Evolutionary conservation across 306 rosid genomes (phyloP).

Genomic region (Fragaria nilgerrensis): DNA sequence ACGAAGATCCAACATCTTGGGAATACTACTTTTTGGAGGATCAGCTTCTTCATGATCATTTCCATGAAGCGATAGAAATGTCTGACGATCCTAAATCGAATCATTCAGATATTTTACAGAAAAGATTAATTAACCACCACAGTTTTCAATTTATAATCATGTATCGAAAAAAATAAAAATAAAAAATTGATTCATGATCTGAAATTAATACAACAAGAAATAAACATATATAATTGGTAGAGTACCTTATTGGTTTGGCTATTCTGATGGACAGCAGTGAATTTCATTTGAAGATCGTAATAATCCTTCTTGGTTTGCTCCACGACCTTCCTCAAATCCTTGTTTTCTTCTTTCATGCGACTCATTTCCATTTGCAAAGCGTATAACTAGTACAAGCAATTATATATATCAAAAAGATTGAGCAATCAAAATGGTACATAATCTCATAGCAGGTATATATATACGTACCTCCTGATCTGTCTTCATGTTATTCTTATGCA

Average conservation of each 20-base stretch:
- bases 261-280: slow-evolving; percentile 54
- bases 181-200: neutral
- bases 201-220: neutral
- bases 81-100: slow-evolving; percentile 47
- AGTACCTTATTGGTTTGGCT: slow-evolving; percentile 46
- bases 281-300: slow-evolving; percentile 67
- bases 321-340: slow-evolving; percentile 60
- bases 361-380: slow-evolving; percentile 72
- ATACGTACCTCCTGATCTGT: slow-evolving; percentile 19
- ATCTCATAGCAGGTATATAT: neutral
- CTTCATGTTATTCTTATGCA: slow-evolving; percentile 32
- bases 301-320: slow-evolving; percentile 84
- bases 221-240: neutral
- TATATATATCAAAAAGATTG: neutral
- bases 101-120: neutral
- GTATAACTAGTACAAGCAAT: slow-evolving; percentile 35
- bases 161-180: neutral
- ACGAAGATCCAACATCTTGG: slow-evolving; percentile 27
- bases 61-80: slow-evolving; percentile 50
- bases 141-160: neutral
- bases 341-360: slow-evolving; percentile 84
- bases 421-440: neutral
- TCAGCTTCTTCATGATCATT: slow-evolving; percentile 18
- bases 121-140: neutral
- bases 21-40: slow-evolving; percentile 7